These are phyloP conservation scores for Starmerella roubikii DNA, from an alignment of 805 yeast genomes.

Conservation along the genomic window DNA sequence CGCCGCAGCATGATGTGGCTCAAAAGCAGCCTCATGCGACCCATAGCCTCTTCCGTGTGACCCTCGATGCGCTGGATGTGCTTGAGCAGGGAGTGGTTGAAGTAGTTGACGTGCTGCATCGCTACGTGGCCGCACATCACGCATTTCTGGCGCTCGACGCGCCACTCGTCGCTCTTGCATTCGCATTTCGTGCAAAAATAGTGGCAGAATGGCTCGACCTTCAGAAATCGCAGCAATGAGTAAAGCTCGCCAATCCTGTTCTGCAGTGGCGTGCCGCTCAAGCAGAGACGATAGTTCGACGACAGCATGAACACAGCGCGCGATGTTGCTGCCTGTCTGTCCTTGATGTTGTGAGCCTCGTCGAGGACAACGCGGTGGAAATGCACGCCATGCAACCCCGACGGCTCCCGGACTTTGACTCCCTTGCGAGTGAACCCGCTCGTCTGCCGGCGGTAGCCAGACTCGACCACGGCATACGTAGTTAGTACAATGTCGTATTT, in stretches of 20 bases:
- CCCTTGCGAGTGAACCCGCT: slow-evolving; percentile 70
- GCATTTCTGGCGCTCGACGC: slow-evolving; percentile 74
- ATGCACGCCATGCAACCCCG: slow-evolving; percentile 56
- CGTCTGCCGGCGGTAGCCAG: slow-evolving; percentile 66
- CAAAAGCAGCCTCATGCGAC: slow-evolving; percentile 58
- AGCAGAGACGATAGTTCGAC: slow-evolving; percentile 73
- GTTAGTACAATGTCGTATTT: slow-evolving; percentile 72
- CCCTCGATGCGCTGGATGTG: slow-evolving; percentile 78
- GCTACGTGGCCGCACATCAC: slow-evolving; percentile 80
- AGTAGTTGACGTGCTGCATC: slow-evolving; percentile 89
- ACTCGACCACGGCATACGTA: slow-evolving; percentile 83
- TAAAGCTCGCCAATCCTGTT: slow-evolving; percentile 94
- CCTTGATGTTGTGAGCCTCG: slow-evolving; percentile 96
- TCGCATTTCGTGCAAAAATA: slow-evolving; percentile 91
- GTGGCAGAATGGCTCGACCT: slow-evolving; percentile 70
- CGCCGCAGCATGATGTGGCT: slow-evolving; percentile 81
- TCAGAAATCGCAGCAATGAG: slow-evolving; percentile 74
- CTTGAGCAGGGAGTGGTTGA: slow-evolving; percentile 89
- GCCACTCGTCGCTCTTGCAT: slow-evolving; percentile 74
- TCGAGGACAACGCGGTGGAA: slow-evolving; percentile 83
- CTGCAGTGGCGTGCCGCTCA: slow-evolving; percentile 93
- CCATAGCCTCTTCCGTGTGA: slow-evolving; percentile 67
- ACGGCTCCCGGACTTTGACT: slow-evolving; percentile 57
- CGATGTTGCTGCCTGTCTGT: slow-evolving; percentile 84
- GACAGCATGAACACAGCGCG: slow-evolving; percentile 69